Conservation (phyloP, 2,329 filamentous ascomycete species). For the Pyrenophora teres region DNA sequence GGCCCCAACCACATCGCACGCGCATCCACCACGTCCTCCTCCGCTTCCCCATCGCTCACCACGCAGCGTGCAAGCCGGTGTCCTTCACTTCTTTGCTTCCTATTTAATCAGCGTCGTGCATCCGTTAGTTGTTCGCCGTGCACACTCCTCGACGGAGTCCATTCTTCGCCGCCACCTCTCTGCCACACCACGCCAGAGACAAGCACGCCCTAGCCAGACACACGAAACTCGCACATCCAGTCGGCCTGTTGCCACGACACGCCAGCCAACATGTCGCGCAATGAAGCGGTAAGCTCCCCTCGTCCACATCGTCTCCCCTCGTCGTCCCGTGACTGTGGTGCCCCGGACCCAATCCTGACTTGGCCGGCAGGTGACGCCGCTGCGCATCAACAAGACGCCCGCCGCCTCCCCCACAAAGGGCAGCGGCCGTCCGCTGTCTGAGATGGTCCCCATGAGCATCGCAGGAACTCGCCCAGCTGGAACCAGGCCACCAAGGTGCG, state of each 20-base stretch:
- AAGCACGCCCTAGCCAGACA: not conserved
- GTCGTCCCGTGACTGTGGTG: not conserved
- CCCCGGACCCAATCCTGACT: conserved; percentile 12
- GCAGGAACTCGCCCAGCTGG: conserved; percentile 92
- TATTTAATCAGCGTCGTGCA: conserved; percentile 25
- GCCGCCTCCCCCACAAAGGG: conserved; percentile 68
- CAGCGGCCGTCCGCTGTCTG: conserved; percentile 71
- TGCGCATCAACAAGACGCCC: conserved; percentile 76
- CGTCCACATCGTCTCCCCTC: not conserved
- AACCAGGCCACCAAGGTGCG: conserved; percentile 73
- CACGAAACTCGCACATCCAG: conserved; percentile 1
- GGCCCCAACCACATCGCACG: conserved; percentile 23
- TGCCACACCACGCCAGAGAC: conserved; percentile 8
- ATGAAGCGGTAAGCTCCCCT: conserved; percentile 46
- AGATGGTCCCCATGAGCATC: conserved; percentile 81
- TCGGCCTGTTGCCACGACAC: conserved; percentile 14
- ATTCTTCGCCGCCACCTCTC: conserved; percentile 41
- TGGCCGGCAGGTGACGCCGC: conserved; percentile 68
- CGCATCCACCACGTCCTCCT: conserved; percentile 31
- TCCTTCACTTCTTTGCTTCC: conserved; percentile 30
- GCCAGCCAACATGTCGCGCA: conserved; percentile 44
- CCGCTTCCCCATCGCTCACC: conserved; percentile 33
- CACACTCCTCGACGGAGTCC: conserved; percentile 37
- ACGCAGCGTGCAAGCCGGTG: conserved; percentile 36
- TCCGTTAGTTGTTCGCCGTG: conserved; percentile 20